Conservation (phyloP, 371 early-diverging fungal genomes). For the Mucor saturninus region DNA sequence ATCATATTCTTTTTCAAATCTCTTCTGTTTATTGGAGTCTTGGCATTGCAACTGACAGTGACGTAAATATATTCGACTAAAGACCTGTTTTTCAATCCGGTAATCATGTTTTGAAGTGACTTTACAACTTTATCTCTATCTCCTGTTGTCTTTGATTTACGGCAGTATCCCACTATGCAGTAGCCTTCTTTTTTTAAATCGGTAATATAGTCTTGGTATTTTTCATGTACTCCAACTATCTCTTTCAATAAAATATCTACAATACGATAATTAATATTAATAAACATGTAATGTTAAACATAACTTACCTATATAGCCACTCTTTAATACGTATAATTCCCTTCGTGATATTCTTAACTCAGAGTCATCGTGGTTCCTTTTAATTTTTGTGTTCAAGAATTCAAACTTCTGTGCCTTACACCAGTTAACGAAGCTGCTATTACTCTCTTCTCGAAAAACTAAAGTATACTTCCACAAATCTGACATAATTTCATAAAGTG, state of each 20-base stretch:
- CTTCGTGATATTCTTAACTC: conserved; percentile 18
- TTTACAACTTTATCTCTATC: conserved; percentile 6
- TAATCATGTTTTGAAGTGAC: conserved; percentile 18
- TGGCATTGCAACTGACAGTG: conserved; percentile 16
- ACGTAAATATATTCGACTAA: conserved; percentile 20
- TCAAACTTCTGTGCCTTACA: conserved; percentile 19
- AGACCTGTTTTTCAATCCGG: conserved; percentile 16
- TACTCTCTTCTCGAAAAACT: conserved; percentile 6
- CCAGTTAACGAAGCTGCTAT: conserved; percentile 12
- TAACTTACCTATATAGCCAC: conserved; percentile 22
- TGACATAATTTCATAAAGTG: conserved; percentile 3
- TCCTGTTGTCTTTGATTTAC: conserved; percentile 14
- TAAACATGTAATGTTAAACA: conserved; percentile 23
- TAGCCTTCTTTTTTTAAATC: conserved; percentile 15
- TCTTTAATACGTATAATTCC: conserved; percentile 17
- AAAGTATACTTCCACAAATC: conserved; percentile 13
- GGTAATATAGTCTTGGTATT: conserved; percentile 20
- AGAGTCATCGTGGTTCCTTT: conserved; percentile 17
- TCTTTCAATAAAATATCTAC: conserved; percentile 19
- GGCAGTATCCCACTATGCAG: conserved; percentile 20
- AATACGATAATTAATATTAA: conserved; percentile 19
- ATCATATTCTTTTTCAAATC: conserved; percentile 25
- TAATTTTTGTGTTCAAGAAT: conserved; percentile 7
- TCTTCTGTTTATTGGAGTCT: conserved; percentile 18
- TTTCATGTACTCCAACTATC: conserved; percentile 18